Evolutionary conservation across 345 rosid species (phyloP), one percentile per base, ranked within the genome.

Genomic region (Physaria fendleri): DNA sequence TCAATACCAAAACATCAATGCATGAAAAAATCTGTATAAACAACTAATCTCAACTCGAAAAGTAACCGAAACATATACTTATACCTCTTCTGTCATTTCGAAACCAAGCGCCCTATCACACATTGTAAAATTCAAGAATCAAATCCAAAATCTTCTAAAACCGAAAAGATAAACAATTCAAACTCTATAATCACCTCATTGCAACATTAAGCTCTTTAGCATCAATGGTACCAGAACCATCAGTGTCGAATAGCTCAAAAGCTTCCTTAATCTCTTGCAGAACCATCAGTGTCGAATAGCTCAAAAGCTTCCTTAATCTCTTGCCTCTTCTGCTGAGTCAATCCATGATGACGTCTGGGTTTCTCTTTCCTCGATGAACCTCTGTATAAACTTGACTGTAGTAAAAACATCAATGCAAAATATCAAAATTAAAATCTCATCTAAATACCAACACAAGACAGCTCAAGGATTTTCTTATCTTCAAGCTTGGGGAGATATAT

Each of bases 151-250:
- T 32, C 15, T 42, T 4, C 8, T 0, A 8, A 47, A 8, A 25
- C 20, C 8, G 11, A 14, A 28, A 24, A 67, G 30, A 34, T 32
- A 56, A n/a, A n/a, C n/a, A 17, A 37, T 2, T 16, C 0, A 23
- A 30, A 16, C 56, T 7, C 13, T 64, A 21, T 29, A n/a, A 67
- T 56, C 52, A 89, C 97, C 97, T 94, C 97, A 94, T 94, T 38
- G 97, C 99, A 55, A 94, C 91, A 71, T 87, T 87, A 72, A 94
- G 79, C 88, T 94, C 97, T 65, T 80, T 90, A 16, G 88, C 99
- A 85, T 94, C 99, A 43, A 90, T 94, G 56, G 90, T 94, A 14
- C 99, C 96, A 45, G 97, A 94, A 29, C 88, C 92, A 84, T 94
- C 97, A 10, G 90, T 87, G 68, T 94, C 99, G 34, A 90, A 94